Base-by-base conservation (phyloP, 2,329 filamentous ascomycete species). In the Claviceps citrina region DNA sequence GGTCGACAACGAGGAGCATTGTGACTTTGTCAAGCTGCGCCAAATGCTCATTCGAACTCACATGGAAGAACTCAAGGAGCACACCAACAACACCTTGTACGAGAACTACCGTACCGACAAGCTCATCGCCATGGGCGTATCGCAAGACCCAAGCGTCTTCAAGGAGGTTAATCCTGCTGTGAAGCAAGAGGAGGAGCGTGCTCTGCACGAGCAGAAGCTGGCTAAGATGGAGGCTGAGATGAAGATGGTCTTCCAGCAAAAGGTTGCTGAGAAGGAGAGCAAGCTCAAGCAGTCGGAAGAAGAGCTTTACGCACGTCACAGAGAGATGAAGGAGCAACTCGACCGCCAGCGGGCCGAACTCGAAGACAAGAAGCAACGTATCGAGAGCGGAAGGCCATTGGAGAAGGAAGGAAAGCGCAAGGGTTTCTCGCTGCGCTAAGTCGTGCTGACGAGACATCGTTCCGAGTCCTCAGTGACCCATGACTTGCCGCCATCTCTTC, bases 241-340 rank as follows among this genome's bases (percentile, higher is more conserved):
- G 91, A 98, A 98, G 84, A 94, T 95, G 84, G 91, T 98, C 52
- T 98, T 98, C 85, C 91, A 96, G 65, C 91, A 98, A 64, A 98
- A 98, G 81, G 91, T 98, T 25, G 79, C 85, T 50, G 91, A 98
- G 66, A 98, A 98, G 73, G 91, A 98, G 69, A 94, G 85, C 76
- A 98, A 98, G 70, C 72, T 98, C 62, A 93, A 93, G 71, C 91
- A 96, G 70, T 94, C 86, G 72, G 91, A 98, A 66, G 91, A 98
- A 64, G 91, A 98, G 72, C 71, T 98, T 43, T 96, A 96, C 59
- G 87, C 91, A 50, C 82, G 91, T 54, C 91, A 98, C 71, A 81
- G 89, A 60, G 91, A 98, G 71, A 98, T 98, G 91, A 98, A 96
- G 75, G 91, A 98, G 60, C 89, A 96, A 65, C 77, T 98, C 55